phyloP scores from a whole-genome alignment of 163 green algal genomes.

The Chlamydomonas reinhardtii region DNA sequence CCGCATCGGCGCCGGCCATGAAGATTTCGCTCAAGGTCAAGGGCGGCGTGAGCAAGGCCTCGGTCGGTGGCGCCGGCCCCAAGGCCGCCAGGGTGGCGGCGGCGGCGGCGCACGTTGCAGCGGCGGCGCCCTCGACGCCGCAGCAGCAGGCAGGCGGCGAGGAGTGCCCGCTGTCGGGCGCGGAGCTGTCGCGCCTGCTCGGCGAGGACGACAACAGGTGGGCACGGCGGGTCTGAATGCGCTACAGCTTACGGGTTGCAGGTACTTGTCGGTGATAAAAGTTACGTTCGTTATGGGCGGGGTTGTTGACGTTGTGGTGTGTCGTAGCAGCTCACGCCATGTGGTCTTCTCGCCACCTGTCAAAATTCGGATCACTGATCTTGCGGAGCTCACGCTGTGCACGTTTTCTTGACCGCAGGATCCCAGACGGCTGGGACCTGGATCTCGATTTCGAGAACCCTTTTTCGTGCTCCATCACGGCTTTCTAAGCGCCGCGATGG shows the following conservation, averaged over 20 bases:
- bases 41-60: constrained; percentile 23
- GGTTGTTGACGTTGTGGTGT: too few species aligned
- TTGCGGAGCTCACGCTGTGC: too few species aligned
- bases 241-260: too few species aligned
- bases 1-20: neutral
- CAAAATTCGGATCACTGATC: too few species aligned
- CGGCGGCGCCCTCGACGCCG: neutral
- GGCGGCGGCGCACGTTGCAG: neutral
- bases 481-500: constrained; percentile 13
- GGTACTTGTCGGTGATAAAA: too few species aligned
- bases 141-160: neutral
- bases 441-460: constrained; percentile 48
- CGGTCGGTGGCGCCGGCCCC: neutral
- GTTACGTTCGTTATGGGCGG: too few species aligned
- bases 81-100: neutral
- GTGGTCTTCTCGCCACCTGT: too few species aligned
- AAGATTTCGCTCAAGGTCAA: constrained; percentile 38
- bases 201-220: constrained; percentile 49
- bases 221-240: neutral
- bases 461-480: constrained; percentile 47
- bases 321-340: too few species aligned
- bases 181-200: constrained; percentile 39
- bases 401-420: neutral
- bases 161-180: constrained; percentile 21
- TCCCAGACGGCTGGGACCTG: constrained; percentile 44